Evolutionary conservation across 2,329 filamentous ascomycete genomes (phyloP).

Genomic region (Alternaria solani): DNA sequence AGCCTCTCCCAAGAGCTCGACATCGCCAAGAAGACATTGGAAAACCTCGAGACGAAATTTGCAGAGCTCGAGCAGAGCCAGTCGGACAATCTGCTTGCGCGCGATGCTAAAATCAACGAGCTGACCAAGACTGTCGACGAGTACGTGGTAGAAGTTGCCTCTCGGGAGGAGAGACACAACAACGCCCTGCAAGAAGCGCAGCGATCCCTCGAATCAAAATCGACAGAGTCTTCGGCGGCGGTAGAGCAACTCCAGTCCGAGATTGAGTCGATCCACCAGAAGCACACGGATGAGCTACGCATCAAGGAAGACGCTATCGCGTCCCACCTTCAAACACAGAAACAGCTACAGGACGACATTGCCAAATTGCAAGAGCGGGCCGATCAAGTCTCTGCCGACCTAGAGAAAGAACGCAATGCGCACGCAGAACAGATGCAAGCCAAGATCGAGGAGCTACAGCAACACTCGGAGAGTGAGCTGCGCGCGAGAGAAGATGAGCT

Average conservation of each 20-base stretch:
- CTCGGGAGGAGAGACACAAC: constrained; percentile 31
- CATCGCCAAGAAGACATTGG: constrained; percentile 34
- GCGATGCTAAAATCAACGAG: constrained; percentile 41
- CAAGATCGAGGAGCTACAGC: constrained; percentile 41
- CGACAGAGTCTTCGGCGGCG: constrained; percentile 39
- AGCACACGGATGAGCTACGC: constrained; percentile 44
- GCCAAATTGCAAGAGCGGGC: constrained; percentile 40
- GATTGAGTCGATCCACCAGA: constrained; percentile 38
- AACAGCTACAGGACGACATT: constrained; percentile 39
- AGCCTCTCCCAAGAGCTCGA: constrained; percentile 30
- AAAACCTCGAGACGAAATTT: constrained; percentile 39
- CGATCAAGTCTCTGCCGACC: constrained; percentile 37
- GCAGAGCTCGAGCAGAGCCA: constrained; percentile 40
- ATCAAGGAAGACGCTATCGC: constrained; percentile 44
- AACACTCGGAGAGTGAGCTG: constrained; percentile 32
- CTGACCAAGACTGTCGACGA: constrained; percentile 38
- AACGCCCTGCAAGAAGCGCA: constrained; percentile 37
- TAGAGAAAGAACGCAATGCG: constrained; percentile 41
- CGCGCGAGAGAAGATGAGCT: constrained; percentile 41
- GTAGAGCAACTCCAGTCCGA: constrained; percentile 46
- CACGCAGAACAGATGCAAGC: constrained; percentile 36
- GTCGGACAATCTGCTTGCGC: constrained; percentile 33
- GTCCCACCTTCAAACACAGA: constrained; percentile 30
- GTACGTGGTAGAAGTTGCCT: constrained; percentile 32
- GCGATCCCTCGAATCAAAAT: constrained; percentile 37